Percentiles rank a stretch among this genome's conserved stretches.
Evolutionary conservation across 2,329 filamentous ascomycete species (phyloP).

Genomic region (Pseudogymnoascus sp.): DNA sequence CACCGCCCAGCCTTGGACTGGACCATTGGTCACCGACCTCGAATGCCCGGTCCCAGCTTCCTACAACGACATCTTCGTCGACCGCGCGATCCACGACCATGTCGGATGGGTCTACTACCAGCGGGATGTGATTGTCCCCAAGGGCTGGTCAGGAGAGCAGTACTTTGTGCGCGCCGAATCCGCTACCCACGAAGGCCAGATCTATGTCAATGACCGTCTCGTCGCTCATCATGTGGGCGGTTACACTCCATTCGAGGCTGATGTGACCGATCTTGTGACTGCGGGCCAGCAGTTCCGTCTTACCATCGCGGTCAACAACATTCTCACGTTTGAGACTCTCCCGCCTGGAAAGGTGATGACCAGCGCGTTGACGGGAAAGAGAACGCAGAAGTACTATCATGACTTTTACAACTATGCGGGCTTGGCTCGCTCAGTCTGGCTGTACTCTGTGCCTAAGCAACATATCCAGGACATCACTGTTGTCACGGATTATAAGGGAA

Average conservation of each 20-base stretch:
- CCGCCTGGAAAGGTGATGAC: neutral
- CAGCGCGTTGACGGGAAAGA: conserved; percentile 16
- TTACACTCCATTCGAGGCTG: conserved; percentile 26
- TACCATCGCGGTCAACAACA: conserved; percentile 29
- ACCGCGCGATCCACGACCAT: conserved; percentile 23
- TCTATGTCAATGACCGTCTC: conserved; percentile 25
- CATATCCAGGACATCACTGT: conserved; percentile 24
- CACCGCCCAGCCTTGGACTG: neutral
- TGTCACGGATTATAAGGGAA: conserved; percentile 17
- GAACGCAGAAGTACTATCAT: conserved; percentile 25
- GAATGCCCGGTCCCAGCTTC: conserved; percentile 21
- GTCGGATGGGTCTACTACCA: conserved; percentile 31
- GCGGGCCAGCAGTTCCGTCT: conserved; percentile 24
- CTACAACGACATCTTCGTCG: conserved; percentile 24
- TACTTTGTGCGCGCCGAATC: conserved; percentile 25
- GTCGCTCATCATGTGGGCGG: conserved; percentile 24
- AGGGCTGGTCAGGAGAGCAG: conserved; percentile 16
- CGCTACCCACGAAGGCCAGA: conserved; percentile 24
- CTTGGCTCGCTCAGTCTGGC: conserved; percentile 25
- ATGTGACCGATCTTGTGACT: conserved; percentile 20
- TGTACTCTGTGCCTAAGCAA: conserved; percentile 22
- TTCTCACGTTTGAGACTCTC: conserved; percentile 23
- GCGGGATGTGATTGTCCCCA: conserved; percentile 22
- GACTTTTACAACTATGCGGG: conserved; percentile 30
- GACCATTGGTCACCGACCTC: neutral